Percentiles rank a stretch among this genome's conserved stretches.
phyloP scores from a whole-genome alignment of 495 filamentous ascomycete genomes.

The Viridothelium virens region DNA sequence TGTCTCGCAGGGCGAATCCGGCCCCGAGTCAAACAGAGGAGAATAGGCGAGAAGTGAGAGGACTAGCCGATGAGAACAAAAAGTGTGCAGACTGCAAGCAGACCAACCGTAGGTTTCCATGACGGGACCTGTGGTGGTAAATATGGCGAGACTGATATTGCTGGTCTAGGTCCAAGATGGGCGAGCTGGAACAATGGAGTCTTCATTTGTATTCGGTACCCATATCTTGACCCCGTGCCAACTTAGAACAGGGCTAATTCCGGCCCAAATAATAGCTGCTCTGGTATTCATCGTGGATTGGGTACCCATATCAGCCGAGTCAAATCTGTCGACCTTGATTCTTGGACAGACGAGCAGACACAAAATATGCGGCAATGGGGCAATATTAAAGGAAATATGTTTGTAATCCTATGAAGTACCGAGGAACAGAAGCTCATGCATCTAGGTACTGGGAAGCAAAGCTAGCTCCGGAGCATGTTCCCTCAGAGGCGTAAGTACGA shows the following conservation, averaged over 20 bases:
- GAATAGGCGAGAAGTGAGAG: slow-evolving; percentile 87
- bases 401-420: too few relatives aligned
- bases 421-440: too few relatives aligned
- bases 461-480: too few relatives aligned
- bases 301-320: slow-evolving; percentile 97
- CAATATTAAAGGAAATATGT: slow-evolving; percentile 92
- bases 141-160: slow-evolving; percentile 15
- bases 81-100: slow-evolving; percentile 96
- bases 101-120: slow-evolving; percentile 74
- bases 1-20: slow-evolving; percentile 85
- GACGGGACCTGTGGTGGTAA: not conserved
- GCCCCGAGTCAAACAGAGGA: slow-evolving; percentile 77
- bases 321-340: slow-evolving; percentile 94
- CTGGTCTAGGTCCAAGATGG: slow-evolving; percentile 81
- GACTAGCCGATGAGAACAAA: slow-evolving; percentile 84
- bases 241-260: too few relatives aligned
- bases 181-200: slow-evolving; percentile 95
- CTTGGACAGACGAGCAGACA: slow-evolving; percentile 97
- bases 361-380: slow-evolving; percentile 90
- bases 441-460: too few relatives aligned
- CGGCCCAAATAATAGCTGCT: slow-evolving; percentile 61
- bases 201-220: slow-evolving; percentile 93
- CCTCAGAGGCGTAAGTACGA: too few relatives aligned
- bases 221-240: too few relatives aligned
- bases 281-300: slow-evolving; percentile 96